Base-by-base conservation (phyloP, 805 yeast genomes). In the Hanseniaspora lachancei region DNA sequence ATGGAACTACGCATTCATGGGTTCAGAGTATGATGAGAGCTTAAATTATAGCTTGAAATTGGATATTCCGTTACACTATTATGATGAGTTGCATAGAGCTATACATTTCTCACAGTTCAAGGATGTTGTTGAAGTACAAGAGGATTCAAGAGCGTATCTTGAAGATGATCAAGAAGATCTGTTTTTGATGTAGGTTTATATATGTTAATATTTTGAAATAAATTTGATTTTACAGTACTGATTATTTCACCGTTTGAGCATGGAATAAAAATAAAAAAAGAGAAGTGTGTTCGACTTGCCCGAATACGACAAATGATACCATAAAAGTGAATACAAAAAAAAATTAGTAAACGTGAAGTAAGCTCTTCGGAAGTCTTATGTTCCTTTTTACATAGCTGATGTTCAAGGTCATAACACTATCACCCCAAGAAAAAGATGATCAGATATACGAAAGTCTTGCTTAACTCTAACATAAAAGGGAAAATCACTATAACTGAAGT, bases 1-100 rank as follows among this genome's bases (percentile, higher is more conserved):
- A 34, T 93, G 99, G 99, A 93, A 93, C 67, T 88, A 84, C 65
- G 76, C 95, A 2, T 91, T 93, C 63, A 77, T 87, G 70, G 93
- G 96, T 1, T 82, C 93, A 1, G 78, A 85, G 9, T 93, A 93
- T 84, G 81, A 77, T 62, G 71, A 80, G 5, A 76, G 77, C n/a
- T 66, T 78, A 47, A 73, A 71, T 7, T 87, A 77, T 62, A 80
- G 73, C 15, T 65, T 89, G 66, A 86, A 85, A 64, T 64, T 85
- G 47, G 96, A 86, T 63, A 71, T 80, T 18, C 99, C 99, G 2
- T 62, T 84, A 39, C 79, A 85, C 7, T 93, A 83, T 64, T 93
- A 88, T 68, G 84, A 87, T 64, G 95, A 86, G 62, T 65, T 79
- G 38, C 98, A 93, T 64, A 81, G 98, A 49, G 93, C 96, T 2